Evolutionary conservation across 495 filamentous ascomycete species (phyloP).

Genomic region (Chaetomidium leptoderma): DNA sequence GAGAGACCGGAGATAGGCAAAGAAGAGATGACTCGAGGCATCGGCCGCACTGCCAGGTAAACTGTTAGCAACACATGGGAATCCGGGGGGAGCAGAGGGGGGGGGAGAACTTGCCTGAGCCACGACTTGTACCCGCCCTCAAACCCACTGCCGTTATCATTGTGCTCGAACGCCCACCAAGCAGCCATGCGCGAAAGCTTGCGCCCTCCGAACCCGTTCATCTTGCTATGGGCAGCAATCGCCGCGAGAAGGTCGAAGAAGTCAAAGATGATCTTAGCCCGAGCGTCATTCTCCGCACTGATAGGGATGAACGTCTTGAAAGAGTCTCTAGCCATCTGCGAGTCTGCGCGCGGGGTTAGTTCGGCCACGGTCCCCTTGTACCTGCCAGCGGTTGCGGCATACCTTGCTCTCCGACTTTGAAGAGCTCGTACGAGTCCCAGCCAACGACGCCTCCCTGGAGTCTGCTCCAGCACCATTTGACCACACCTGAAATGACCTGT

Average conservation of each 20-base stretch:
- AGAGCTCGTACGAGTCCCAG: slow-evolving; percentile 95
- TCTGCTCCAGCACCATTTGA: slow-evolving; percentile 99
- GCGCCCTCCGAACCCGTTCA: slow-evolving; percentile 86
- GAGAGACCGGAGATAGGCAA: slow-evolving; percentile 89
- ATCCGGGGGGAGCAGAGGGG: neutral
- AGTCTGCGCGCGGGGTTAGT: slow-evolving; percentile 55
- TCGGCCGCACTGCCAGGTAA: slow-evolving; percentile 75
- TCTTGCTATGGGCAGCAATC: slow-evolving; percentile 74
- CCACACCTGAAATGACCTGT: slow-evolving; percentile 84
- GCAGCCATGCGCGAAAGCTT: slow-evolving; percentile 93
- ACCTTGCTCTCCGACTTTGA: slow-evolving; percentile 93
- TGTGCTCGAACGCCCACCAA: slow-evolving; percentile 98
- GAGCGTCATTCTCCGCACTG: slow-evolving; percentile 83
- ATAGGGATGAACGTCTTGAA: slow-evolving; percentile 96
- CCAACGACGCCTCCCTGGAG: slow-evolving; percentile 87
- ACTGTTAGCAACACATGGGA: slow-evolving; percentile 20
- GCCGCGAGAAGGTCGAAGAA: slow-evolving; percentile 95
- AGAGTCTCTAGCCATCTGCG: slow-evolving; percentile 82
- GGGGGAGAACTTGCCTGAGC: slow-evolving; percentile 41
- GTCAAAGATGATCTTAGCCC: slow-evolving; percentile 85
- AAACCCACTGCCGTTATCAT: slow-evolving; percentile 82
- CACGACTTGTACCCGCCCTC: slow-evolving; percentile 90
- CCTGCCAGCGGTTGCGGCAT: slow-evolving; percentile 23
- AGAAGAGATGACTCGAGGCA: slow-evolving; percentile 94
- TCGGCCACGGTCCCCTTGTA: neutral